A percentile compares a stretch with the other conserved stretches of the same genome.
phyloP scores from a whole-genome alignment of 2,329 filamentous ascomycete genomes.

The Bretziella fagacearum region DNA sequence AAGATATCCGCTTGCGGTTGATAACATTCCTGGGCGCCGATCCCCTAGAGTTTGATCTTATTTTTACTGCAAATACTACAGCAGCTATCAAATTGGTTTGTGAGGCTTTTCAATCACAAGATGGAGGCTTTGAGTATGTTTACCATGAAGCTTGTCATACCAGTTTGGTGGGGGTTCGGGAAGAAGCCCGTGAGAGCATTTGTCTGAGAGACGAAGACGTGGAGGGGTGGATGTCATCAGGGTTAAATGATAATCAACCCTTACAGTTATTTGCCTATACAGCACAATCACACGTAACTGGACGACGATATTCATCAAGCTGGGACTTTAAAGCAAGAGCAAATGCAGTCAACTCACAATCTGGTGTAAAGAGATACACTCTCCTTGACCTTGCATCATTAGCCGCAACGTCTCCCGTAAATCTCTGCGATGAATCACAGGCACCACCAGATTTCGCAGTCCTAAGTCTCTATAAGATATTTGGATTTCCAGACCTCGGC shows the following conservation, averaged over 20 bases:
- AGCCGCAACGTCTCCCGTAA: slow-evolving; percentile 43
- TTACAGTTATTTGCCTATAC: slow-evolving; percentile 43
- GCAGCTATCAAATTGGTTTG: slow-evolving; percentile 45
- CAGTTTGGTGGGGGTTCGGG: slow-evolving; percentile 51
- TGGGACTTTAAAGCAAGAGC: slow-evolving; percentile 30
- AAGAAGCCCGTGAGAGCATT: slow-evolving; percentile 36
- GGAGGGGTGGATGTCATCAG: slow-evolving; percentile 26
- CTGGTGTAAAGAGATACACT: slow-evolving; percentile 24
- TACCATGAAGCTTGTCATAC: slow-evolving; percentile 47
- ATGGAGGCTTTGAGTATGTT: slow-evolving; percentile 36
- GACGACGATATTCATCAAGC: slow-evolving; percentile 39
- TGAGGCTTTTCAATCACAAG: slow-evolving; percentile 37
- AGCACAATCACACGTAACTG: slow-evolving; percentile 55
- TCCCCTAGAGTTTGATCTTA: slow-evolving; percentile 40
- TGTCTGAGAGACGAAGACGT: slow-evolving; percentile 41
- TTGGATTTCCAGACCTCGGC: slow-evolving; percentile 48
- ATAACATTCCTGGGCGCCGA: slow-evolving; percentile 42
- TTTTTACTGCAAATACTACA: slow-evolving; percentile 46
- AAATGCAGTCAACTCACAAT: slow-evolving; percentile 16
- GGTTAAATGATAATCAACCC: slow-evolving; percentile 17
- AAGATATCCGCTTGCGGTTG: slow-evolving; percentile 35
- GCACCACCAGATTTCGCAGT: slow-evolving; percentile 42
- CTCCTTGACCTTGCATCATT: slow-evolving; percentile 47
- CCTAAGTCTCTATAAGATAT: slow-evolving; percentile 49
- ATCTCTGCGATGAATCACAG: slow-evolving; percentile 32